Conservation (phyloP, 352 stramenopile species). For the Pythium volutum region DNA sequence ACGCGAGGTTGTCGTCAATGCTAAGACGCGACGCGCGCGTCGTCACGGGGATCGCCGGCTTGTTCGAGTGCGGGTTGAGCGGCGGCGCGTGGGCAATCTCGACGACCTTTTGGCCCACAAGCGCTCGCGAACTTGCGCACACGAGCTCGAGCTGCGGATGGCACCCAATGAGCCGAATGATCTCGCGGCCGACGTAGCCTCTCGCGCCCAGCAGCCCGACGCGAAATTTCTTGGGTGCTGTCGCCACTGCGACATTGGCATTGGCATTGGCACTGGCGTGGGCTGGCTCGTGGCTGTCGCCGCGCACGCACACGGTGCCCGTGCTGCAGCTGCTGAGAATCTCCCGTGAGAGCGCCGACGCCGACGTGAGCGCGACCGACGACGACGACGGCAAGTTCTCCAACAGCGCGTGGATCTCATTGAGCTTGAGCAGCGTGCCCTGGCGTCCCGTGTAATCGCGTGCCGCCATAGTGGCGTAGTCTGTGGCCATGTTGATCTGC, state of each 20-base stretch:
- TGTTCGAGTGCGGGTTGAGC: slow-evolving; percentile 81
- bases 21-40: slow-evolving; percentile 35
- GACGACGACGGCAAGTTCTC: slow-evolving; percentile 71
- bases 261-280: too few relatives aligned
- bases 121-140: slow-evolving; percentile 76
- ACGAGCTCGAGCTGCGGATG: slow-evolving; percentile 81
- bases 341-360: slow-evolving; percentile 71
- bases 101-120: slow-evolving; percentile 77
- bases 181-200: slow-evolving; percentile 84
- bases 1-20: slow-evolving; percentile 74
- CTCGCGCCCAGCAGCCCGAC: slow-evolving; percentile 85
- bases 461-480: slow-evolving; percentile 75
- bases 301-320: slow-evolving; percentile 80
- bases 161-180: slow-evolving; percentile 78
- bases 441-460: slow-evolving; percentile 87
- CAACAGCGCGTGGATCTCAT: slow-evolving; percentile 87
- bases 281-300: slow-evolving; percentile 23
- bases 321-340: slow-evolving; percentile 85
- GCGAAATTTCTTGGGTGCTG: slow-evolving; percentile 49
- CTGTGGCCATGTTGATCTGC: slow-evolving; percentile 75
- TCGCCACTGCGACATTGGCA: slow-evolving; percentile 21
- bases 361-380: slow-evolving; percentile 85
- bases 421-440: slow-evolving; percentile 90
- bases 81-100: slow-evolving; percentile 68
- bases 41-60: slow-evolving; percentile 46